Conservation (phyloP, 306 rosid genomes). For the Cicer judaicum region DNA sequence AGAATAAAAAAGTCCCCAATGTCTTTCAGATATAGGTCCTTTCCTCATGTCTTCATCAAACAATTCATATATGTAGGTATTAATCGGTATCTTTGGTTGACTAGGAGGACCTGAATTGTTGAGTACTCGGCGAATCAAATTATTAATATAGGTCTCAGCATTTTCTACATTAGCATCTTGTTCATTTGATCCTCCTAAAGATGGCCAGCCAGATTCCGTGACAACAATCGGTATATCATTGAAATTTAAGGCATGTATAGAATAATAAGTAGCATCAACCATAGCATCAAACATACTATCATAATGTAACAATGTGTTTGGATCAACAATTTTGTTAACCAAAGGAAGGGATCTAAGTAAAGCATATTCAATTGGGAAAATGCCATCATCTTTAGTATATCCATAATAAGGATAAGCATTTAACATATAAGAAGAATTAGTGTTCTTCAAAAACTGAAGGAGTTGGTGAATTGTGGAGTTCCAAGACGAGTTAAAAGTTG, state of each 20-base stretch:
- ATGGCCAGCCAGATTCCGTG: conserved; percentile 93
- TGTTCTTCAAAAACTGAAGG: conserved; percentile 78
- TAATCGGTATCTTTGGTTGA: conserved; percentile 61
- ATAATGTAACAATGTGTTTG: conserved; percentile 82
- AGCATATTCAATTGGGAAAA: conserved; percentile 90
- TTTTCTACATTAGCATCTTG: conserved; percentile 77
- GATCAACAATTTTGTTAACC: conserved; percentile 91
- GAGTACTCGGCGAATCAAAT: conserved; percentile 73
- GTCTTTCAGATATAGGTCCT: conserved; percentile 71
- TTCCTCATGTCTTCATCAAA: conserved; percentile 84
- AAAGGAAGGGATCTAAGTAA: conserved; percentile 75
- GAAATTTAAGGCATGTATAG: conserved; percentile 73
- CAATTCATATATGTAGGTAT: conserved; percentile 74
- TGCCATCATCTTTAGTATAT: conserved; percentile 70
- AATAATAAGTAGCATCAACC: conserved; percentile 90
- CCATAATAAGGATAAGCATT: conserved; percentile 82
- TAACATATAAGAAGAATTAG: conserved; percentile 79
- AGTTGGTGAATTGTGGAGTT: conserved; percentile 69
- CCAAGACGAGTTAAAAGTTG: conserved; percentile 74
- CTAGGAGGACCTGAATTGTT: conserved; percentile 95
- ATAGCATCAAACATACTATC: conserved; percentile 92
- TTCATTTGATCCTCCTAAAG: conserved; percentile 74
- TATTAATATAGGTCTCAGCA: conserved; percentile 69
- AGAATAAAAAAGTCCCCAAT: conserved; percentile 69
- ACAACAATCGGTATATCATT: conserved; percentile 73